These are phyloP conservation scores for Malbranchea zuffiana DNA, from an alignment of 2,329 filamentous ascomycete genomes.

Conservation along the genomic window DNA sequence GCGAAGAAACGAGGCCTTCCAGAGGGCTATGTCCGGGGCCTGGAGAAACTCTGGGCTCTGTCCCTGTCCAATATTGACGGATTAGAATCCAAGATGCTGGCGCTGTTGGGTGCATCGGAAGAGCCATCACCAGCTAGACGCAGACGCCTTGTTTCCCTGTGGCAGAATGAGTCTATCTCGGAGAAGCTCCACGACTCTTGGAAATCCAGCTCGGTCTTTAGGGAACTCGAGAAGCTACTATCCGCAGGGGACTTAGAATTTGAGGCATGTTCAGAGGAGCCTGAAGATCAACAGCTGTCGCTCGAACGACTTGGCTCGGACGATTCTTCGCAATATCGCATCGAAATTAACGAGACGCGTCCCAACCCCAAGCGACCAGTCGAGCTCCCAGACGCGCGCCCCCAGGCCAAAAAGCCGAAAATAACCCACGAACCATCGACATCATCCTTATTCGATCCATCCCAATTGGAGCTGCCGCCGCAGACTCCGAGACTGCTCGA, in stretches of 20 bases:
- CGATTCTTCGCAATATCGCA: slow-evolving; percentile 5
- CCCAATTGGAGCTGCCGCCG: slow-evolving; percentile 33
- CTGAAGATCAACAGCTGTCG: slow-evolving; percentile 15
- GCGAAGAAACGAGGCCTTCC: slow-evolving; percentile 38
- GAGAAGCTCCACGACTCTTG: slow-evolving; percentile 35
- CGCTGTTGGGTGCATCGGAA: slow-evolving; percentile 28
- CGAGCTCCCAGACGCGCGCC: background rate
- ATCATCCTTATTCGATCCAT: background rate
- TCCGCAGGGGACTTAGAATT: slow-evolving; percentile 23
- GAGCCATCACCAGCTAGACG: slow-evolving; percentile 22
- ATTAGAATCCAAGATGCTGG: slow-evolving; percentile 33
- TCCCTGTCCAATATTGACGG: slow-evolving; percentile 36
- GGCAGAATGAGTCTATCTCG: slow-evolving; percentile 31
- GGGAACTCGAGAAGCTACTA: slow-evolving; percentile 33
- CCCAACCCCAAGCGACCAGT: background rate
- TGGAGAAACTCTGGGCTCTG: slow-evolving; percentile 38
- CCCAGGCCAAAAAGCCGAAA: slow-evolving; percentile 4
- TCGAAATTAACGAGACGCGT: background rate
- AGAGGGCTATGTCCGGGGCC: slow-evolving; percentile 37
- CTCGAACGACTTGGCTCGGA: background rate
- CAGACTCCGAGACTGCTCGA: slow-evolving; percentile 45
- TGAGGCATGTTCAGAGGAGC: slow-evolving; percentile 19
- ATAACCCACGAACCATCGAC: background rate
- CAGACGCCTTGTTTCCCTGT: slow-evolving; percentile 28
- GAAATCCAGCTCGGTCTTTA: slow-evolving; percentile 34